phyloP scores from a whole-genome alignment of 2,329 filamentous ascomycete genomes.

The Microsporum ferrugineum region DNA sequence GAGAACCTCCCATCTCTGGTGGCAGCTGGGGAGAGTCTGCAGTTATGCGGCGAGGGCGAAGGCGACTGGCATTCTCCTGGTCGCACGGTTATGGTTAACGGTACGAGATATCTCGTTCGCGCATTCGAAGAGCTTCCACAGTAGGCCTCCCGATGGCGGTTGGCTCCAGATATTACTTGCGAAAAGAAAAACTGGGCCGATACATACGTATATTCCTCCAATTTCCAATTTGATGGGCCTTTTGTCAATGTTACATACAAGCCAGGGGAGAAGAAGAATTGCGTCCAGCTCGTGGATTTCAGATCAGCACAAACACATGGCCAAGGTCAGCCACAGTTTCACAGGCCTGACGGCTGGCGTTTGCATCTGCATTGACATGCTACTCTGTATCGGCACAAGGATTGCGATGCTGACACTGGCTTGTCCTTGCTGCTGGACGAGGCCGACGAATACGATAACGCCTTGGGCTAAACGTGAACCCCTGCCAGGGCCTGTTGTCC shows the following conservation, averaged over 20 bases:
- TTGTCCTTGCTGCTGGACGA: background rate
- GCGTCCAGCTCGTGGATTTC: too few relatives aligned
- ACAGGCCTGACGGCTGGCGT: background rate
- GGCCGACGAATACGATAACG: background rate
- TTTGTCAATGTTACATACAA: too few relatives aligned
- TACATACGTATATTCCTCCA: too few relatives aligned
- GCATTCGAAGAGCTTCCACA: conserved; percentile 18
- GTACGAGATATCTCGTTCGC: conserved; percentile 18
- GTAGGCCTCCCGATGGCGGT: too few relatives aligned
- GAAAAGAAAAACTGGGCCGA: too few relatives aligned
- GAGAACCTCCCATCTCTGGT: conserved; percentile 17
- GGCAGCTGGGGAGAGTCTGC: conserved; percentile 8
- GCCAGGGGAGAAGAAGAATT: background rate
- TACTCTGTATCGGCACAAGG: background rate
- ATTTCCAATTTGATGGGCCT: too few relatives aligned
- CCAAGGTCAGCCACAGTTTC: background rate
- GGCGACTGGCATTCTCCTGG: conserved; percentile 13
- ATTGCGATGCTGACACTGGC: background rate
- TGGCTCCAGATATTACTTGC: too few relatives aligned
- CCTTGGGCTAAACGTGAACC: background rate
- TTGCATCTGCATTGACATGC: background rate
- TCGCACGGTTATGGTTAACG: conserved; percentile 15
- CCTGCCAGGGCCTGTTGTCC: background rate
- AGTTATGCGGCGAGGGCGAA: background rate
- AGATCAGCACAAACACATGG: background rate